Percentiles rank a stretch among this genome's conserved stretches.
These are phyloP conservation scores for Malassezia furfur DNA, from an alignment of 1,284 basidiomycete genomes.

Conservation along the genomic window DNA sequence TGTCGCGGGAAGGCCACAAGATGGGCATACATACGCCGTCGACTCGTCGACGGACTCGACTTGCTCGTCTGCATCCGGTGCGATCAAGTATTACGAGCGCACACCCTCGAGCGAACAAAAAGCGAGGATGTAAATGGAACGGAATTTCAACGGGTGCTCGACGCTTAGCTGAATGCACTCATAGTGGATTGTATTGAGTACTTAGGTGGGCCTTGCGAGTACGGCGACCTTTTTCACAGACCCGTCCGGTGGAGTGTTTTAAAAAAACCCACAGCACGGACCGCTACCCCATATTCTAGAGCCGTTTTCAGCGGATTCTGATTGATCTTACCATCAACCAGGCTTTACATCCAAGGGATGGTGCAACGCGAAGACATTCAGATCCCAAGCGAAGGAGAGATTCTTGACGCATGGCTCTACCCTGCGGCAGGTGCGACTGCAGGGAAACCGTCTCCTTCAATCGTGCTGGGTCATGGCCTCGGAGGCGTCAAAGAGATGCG, in stretches of 20 bases:
- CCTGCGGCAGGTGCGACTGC: not conserved
- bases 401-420: constrained; percentile 27
- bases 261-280: no score
- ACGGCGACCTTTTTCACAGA: no score
- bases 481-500: constrained; percentile 30
- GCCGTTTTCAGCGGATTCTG: no score
- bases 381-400: constrained; percentile 18
- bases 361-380: constrained; percentile 19
- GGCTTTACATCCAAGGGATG: no score
- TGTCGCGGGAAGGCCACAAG: constrained; percentile 4
- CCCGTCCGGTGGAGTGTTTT: no score
- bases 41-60: not conserved
- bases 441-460: constrained; percentile 12
- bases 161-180: no score
- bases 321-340: no score
- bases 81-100: constrained; percentile 10
- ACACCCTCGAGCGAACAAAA: not conserved
- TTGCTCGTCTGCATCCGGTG: not conserved
- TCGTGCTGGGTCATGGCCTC: constrained; percentile 31
- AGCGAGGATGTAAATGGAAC: no score
- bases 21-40: not conserved
- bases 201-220: no score
- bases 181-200: no score
- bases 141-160: no score
- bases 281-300: no score